Percentiles rank a stretch among this genome's conserved stretches.
Conservation (phyloP, 441 rosid genomes). For the Capsella rubella region DNA sequence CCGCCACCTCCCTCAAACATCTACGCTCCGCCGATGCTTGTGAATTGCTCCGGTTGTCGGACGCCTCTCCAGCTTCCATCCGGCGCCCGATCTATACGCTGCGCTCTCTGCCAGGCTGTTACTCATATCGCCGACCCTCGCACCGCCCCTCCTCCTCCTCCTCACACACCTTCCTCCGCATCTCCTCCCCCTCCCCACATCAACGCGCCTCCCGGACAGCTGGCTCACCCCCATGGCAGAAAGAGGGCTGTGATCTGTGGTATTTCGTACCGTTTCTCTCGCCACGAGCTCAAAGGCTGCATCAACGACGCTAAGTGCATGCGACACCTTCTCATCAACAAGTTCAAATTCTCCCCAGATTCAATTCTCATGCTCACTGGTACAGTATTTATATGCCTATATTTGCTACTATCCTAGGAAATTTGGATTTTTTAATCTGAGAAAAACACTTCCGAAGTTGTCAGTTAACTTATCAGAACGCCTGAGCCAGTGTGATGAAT, state of each 20-base stretch:
- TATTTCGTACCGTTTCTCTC: constrained; percentile 76
- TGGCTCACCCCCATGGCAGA: constrained; percentile 70
- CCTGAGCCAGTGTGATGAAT: background rate
- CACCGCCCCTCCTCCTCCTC: constrained; percentile 54
- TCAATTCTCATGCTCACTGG: constrained; percentile 93
- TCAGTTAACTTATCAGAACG: background rate
- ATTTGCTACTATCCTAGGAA: background rate
- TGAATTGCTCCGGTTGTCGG: constrained; percentile 81
- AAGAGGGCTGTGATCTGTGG: constrained; percentile 92
- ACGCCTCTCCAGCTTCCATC: constrained; percentile 80
- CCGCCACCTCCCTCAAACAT: constrained; percentile 45
- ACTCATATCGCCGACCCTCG: constrained; percentile 78
- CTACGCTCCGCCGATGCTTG: constrained; percentile 59
- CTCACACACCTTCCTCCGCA: constrained; percentile 40
- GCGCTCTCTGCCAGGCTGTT: constrained; percentile 85
- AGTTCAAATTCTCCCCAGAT: constrained; percentile 69
- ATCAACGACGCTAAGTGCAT: constrained; percentile 95
- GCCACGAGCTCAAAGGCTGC: constrained; percentile 93
- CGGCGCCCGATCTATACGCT: constrained; percentile 87
- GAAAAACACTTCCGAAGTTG: background rate
- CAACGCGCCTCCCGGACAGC: constrained; percentile 63
- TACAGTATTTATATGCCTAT: constrained; percentile 30
- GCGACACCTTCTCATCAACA: constrained; percentile 79
- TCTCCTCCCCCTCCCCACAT: constrained; percentile 50
- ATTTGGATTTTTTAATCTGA: background rate